Evolutionary conservation across 2,329 filamentous ascomycete species (phyloP), one percentile per base, ranked within the genome.

Genomic region (Penicillium sp.): DNA sequence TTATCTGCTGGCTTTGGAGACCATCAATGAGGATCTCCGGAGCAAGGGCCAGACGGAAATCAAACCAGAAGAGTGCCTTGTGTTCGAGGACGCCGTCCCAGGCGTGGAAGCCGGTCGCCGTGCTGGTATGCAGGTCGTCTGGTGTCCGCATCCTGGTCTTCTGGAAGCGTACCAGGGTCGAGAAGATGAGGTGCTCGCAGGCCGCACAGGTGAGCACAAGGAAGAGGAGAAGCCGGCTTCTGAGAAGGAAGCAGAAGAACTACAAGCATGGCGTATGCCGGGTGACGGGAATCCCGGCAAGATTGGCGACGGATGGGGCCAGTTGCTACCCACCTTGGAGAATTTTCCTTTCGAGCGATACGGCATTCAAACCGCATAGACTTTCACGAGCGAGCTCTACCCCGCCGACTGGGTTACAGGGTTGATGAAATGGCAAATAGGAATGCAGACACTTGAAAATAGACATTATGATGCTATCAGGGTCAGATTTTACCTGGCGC

Each of bases 41-140:
- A 47, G 73, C 0, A 53, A 57, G 26, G 81, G 84, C 36, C 70
- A 76, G 50, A 70, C 78, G 43, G 73, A 75, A 37, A 83, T 98
- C 48, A 74, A 62, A 38, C 88, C 89, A 0, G 85, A 86, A 52
- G 91, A 97, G 67, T 97, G 93, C 62, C 74, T 98, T 11, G 93
- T 97, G 0, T 97, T 98, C 57, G 93, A 98, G 69, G 93, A 98
- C 65, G 87, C 84, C 31, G 90, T 97, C 1, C 87, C 89, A 0
- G 93, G 93, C 3, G 88, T 96, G 2, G 93, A 98, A 69, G 81
- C 88, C 2, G 93, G 89, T 4, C 75, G 93, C 37, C 80, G 93
- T 51, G 93, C 93, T 0, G 91, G 91, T 0, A 97, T 97, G 91
- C 81, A 91, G 51, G 89, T 94, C 9, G 75, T 95, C 1, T 98